phyloP scores from a whole-genome alignment of 2,329 filamentous ascomycete genomes.

The Cordyceps cicadae region DNA sequence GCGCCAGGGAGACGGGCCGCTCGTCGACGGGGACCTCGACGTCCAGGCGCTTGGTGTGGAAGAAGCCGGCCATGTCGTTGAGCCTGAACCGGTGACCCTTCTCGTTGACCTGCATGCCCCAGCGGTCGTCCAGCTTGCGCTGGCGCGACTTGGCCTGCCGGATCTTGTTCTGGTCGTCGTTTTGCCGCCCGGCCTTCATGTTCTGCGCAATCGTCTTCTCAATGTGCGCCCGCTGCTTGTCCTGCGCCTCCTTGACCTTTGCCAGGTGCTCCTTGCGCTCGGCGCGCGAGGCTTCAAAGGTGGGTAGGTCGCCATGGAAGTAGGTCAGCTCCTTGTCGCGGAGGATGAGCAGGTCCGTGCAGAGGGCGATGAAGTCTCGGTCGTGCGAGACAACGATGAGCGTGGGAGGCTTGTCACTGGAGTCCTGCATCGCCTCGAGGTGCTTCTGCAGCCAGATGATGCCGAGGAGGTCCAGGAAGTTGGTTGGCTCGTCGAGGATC shows the following conservation, averaged over 20 bases:
- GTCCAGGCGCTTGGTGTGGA: slow-evolving; percentile 50
- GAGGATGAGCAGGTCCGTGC: slow-evolving; percentile 70
- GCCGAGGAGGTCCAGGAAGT: slow-evolving; percentile 73
- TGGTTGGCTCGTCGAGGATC: slow-evolving; percentile 80
- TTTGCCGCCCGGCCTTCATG: slow-evolving; percentile 64
- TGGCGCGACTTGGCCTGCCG: slow-evolving; percentile 78
- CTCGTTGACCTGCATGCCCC: slow-evolving; percentile 65
- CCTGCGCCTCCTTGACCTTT: slow-evolving; percentile 74
- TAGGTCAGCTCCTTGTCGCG: slow-evolving; percentile 63
- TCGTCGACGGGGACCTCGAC: slow-evolving; percentile 63
- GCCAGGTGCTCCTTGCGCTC: slow-evolving; percentile 60
- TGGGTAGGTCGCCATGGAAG: slow-evolving; percentile 66
- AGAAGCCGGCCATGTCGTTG: slow-evolving; percentile 61
- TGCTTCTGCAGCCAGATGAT: slow-evolving; percentile 80
- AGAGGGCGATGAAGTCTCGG: slow-evolving; percentile 67
- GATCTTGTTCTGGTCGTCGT: slow-evolving; percentile 76
- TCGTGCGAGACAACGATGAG: slow-evolving; percentile 79
- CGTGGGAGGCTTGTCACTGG: slow-evolving; percentile 47
- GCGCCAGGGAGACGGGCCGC: slow-evolving; percentile 45
- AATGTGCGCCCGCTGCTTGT: slow-evolving; percentile 72
- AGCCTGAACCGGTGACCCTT: slow-evolving; percentile 72
- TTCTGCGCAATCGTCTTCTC: slow-evolving; percentile 69
- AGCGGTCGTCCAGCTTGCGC: slow-evolving; percentile 75
- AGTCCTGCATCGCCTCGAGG: slow-evolving; percentile 49
- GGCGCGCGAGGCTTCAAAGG: slow-evolving; percentile 60